phyloP scores from a whole-genome alignment of 805 yeast species.

The Tanozyma kutaoensis region DNA sequence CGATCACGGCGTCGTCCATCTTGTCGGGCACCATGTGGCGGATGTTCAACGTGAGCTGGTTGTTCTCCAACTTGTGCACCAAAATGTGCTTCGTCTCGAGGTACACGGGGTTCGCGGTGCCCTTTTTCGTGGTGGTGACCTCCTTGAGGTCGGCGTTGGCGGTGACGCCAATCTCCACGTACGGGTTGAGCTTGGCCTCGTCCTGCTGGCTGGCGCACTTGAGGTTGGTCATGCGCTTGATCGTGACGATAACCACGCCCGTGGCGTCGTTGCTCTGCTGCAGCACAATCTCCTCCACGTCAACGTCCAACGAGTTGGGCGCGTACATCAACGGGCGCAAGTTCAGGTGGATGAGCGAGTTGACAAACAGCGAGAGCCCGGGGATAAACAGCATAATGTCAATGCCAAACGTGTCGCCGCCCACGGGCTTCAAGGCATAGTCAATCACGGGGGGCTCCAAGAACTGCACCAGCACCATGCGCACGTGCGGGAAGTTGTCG shows the following conservation, averaged over 20 bases:
- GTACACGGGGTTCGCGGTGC: constrained; percentile 47
- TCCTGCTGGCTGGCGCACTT: constrained; percentile 22
- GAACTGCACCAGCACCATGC: constrained; percentile 55
- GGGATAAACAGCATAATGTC: constrained; percentile 80
- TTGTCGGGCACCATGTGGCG: constrained; percentile 39
- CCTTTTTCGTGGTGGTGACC: constrained; percentile 45
- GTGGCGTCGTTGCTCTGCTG: constrained; percentile 51
- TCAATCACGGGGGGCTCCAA: constrained; percentile 71
- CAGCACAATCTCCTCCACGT: constrained; percentile 60
- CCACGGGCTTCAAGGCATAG: constrained; percentile 73
- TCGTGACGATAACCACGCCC: constrained; percentile 55
- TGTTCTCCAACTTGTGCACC: constrained; percentile 42
- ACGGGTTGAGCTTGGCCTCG: constrained; percentile 36
- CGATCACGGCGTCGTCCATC: constrained; percentile 38
- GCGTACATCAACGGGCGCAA: constrained; percentile 73
- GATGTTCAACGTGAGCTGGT: constrained; percentile 37
- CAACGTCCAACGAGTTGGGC: constrained; percentile 66
- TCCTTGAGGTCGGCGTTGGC: constrained; percentile 30
- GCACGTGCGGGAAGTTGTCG: constrained; percentile 66
- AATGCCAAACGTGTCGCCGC: constrained; percentile 79
- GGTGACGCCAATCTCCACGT: constrained; percentile 27
- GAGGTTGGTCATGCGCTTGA: constrained; percentile 38
- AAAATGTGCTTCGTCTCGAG: constrained; percentile 52
- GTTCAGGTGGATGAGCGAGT: constrained; percentile 51
- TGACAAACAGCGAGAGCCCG: constrained; percentile 63